phyloP scores from a whole-genome alignment of 1,139 yeast species.

The Suzukiozyma palmioleophila region DNA sequence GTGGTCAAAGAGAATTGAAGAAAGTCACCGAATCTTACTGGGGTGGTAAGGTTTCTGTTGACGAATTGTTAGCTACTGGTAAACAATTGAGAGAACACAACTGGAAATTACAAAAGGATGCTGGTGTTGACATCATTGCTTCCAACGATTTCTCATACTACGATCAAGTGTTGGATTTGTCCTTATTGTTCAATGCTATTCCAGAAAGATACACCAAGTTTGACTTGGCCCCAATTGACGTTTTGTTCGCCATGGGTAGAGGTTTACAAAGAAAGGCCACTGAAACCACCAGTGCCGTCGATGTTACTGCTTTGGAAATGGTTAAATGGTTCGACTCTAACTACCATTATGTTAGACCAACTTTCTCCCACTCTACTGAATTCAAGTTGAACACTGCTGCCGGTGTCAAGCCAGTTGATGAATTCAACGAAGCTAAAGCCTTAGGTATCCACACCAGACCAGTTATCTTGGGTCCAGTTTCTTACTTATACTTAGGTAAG shows the following conservation, averaged over 20 bases:
- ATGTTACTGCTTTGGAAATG: slow-evolving; percentile 99
- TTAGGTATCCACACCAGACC: slow-evolving; percentile 97
- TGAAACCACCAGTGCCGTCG: slow-evolving; percentile 83
- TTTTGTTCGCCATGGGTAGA: slow-evolving; percentile 98
- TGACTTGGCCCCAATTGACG: slow-evolving; percentile 85
- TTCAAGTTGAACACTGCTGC: slow-evolving; percentile 77
- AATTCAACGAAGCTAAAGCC: slow-evolving; percentile 95
- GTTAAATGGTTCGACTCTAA: slow-evolving; percentile 99
- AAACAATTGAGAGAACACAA: slow-evolving; percentile 91
- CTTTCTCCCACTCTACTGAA: slow-evolving; percentile 90
- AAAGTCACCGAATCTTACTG: slow-evolving; percentile 99
- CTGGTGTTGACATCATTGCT: slow-evolving; percentile 96
- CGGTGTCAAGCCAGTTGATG: slow-evolving; percentile 94
- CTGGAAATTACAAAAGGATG: slow-evolving; percentile 97
- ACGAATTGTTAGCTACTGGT: slow-evolving; percentile 87
- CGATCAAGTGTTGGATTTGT: slow-evolving; percentile 93
- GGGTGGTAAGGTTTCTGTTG: slow-evolving; percentile 87
- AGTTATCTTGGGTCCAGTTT: slow-evolving; percentile 92
- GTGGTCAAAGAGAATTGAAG: slow-evolving; percentile 98
- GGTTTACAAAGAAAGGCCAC: slow-evolving; percentile 98
- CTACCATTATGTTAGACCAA: slow-evolving; percentile 99
- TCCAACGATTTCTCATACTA: slow-evolving; percentile 98
- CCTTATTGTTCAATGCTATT: slow-evolving; percentile 88
- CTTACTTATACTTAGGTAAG: slow-evolving; percentile 93
- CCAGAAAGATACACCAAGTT: slow-evolving; percentile 96